These are phyloP conservation scores for Fonsecaea erecta DNA, from an alignment of 2,329 filamentous ascomycete genomes.

Conservation along the genomic window DNA sequence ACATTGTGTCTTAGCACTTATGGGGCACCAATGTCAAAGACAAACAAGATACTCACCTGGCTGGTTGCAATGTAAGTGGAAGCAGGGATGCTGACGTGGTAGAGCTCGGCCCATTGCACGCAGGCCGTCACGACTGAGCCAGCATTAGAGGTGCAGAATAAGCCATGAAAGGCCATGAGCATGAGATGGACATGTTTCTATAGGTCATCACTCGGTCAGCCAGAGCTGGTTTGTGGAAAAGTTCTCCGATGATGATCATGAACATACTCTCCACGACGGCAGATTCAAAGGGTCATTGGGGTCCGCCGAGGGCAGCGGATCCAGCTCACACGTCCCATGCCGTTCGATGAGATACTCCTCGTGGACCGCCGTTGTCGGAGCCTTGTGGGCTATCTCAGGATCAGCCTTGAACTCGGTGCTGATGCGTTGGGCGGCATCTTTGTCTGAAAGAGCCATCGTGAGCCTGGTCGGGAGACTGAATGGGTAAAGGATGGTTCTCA, in stretches of 20 bases:
- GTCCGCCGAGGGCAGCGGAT: constrained; percentile 2
- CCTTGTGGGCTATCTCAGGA: too few relatives aligned
- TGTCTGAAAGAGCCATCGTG: too few relatives aligned
- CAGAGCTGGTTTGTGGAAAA: too few relatives aligned
- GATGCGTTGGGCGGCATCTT: too few relatives aligned
- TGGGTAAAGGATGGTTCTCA: too few relatives aligned
- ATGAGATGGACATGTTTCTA: constrained; percentile 2
- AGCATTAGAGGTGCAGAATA: background rate
- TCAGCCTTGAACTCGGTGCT: too few relatives aligned
- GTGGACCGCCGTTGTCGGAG: background rate
- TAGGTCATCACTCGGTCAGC: background rate
- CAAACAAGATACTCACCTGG: constrained; percentile 1
- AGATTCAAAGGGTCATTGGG: constrained; percentile 3
- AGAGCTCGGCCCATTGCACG: background rate
- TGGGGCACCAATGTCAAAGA: too few relatives aligned
- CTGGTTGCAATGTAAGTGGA: background rate
- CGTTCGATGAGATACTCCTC: constrained; percentile 1
- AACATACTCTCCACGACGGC: constrained; percentile 5
- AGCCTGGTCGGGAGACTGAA: too few relatives aligned
- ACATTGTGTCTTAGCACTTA: too few relatives aligned
- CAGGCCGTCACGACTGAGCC: background rate
- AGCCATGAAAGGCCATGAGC: constrained; percentile 1
- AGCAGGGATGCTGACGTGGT: background rate
- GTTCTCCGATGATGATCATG: background rate
- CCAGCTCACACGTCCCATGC: constrained; percentile 2